Base-by-base conservation (phyloP, 2,329 filamentous ascomycete genomes). In the Aspergillus sp. region DNA sequence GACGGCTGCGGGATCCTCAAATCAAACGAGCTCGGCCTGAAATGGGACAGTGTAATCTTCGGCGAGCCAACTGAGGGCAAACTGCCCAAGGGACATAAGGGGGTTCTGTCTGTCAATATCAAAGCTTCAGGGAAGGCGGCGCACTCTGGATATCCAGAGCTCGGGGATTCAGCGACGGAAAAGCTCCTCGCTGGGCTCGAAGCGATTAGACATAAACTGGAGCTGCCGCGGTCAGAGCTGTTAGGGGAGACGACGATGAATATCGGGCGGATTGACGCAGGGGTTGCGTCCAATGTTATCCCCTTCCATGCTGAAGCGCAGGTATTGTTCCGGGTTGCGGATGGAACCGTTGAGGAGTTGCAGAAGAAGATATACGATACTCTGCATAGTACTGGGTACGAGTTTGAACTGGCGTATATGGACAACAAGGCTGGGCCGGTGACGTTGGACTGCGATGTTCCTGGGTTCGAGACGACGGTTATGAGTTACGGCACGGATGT, bases 21-120 rank as follows among this genome's bases (percentile, higher is more conserved):
- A 46, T 81, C 81, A 8, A 80, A 80, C 50, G 66, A 72, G 15
- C 72, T 80, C 59, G 64, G 66, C 4, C 63, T 80, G 54, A 66
- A 42, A 6, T 81, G 80, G 68, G 75, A 80, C 19, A 73, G 80
- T 8, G 76, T 83, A 48, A 76, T 75, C 45, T 84, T 85, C 60
- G 82, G 80, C 9, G 82, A 85, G 63, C 82, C 82, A 5, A 84
- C 82, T 0, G 82, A 83, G 63, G 77, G 75, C 34, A 83, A 82
- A 62, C 72, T 84, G 0, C 80, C 79, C 0, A 75, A 77, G 13
- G 82, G 82, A 6, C 82, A 84, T 67, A 84, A 84, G 67, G 82
- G 82, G 0, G 66, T 71, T 45, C 65, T 70, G 6, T 67, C 70
- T 17, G 73, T 73, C 46, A 69, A 73, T 49, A 46, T 74, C 9